phyloP scores from a whole-genome alignment of 768 basidiomycete genomes.

The Lentinula guzmanii region DNA sequence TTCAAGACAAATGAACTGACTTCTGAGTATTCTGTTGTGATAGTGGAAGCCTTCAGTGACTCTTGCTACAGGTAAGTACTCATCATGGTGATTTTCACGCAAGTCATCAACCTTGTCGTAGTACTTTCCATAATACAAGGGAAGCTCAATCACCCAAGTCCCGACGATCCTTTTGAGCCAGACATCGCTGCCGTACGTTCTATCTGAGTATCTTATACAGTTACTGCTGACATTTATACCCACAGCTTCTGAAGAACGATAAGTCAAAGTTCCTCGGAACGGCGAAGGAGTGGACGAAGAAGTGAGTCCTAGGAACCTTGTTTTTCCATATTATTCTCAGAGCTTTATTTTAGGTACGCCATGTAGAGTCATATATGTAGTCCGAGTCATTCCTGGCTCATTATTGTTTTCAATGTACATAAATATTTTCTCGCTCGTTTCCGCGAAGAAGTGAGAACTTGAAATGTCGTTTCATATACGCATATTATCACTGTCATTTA shows the following conservation, averaged over 20 bases:
- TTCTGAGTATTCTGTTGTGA: not conserved
- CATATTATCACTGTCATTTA: no score
- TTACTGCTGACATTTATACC: no score
- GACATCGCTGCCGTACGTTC: conserved; percentile 76
- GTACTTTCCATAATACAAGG: conserved; percentile 75
- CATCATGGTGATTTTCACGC: not conserved
- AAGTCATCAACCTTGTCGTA: conserved; percentile 18
- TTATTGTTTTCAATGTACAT: no score
- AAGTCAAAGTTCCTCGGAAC: conserved; percentile 65
- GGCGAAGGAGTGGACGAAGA: conserved; percentile 85
- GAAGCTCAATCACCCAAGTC: conserved; percentile 82
- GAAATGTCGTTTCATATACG: no score
- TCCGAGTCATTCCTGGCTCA: no score
- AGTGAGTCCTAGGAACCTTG: conserved; percentile 33
- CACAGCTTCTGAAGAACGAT: conserved; percentile 71
- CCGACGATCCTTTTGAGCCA: conserved; percentile 86
- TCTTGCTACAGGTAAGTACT: conserved; percentile 53
- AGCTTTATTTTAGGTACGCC: no score
- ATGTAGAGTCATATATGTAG: no score
- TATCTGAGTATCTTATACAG: not conserved
- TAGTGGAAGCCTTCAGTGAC: conserved; percentile 87
- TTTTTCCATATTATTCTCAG: no score
- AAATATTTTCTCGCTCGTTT: no score
- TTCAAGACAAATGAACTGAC: no score
- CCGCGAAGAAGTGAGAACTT: no score